A percentile compares a stretch with the other conserved stretches of the same genome.
phyloP scores from a whole-genome alignment of 139 green algal genomes.

The Gonium pectorale region DNA sequence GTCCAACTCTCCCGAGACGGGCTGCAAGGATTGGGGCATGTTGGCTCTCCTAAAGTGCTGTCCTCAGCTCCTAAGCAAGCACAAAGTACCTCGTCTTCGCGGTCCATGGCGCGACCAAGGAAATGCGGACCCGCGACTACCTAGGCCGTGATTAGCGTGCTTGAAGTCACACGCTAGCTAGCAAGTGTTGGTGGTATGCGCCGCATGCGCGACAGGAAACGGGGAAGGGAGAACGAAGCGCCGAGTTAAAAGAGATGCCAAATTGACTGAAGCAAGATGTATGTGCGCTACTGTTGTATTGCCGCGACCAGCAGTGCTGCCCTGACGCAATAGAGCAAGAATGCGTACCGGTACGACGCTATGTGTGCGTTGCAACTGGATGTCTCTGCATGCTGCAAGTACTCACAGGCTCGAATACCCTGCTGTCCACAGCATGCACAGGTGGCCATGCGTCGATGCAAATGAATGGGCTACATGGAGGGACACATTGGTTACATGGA shows the following conservation, averaged over 20 bases:
- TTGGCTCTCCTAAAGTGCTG: neutral
- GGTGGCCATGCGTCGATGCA: too few species aligned
- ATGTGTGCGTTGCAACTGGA: too few species aligned
- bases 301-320: neutral
- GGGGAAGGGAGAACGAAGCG: too few species aligned
- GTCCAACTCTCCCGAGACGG: slow-evolving; percentile 17
- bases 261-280: neutral
- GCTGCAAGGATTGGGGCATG: neutral
- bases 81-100: slow-evolving; percentile 11
- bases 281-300: neutral
- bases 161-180: neutral
- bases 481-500: too few species aligned
- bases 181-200: too few species aligned
- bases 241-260: neutral
- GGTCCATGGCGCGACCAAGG: slow-evolving; percentile 23
- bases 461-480: too few species aligned
- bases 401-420: too few species aligned
- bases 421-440: too few species aligned
- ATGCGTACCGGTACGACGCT: too few species aligned
- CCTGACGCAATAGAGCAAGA: too few species aligned
- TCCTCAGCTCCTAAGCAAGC: neutral
- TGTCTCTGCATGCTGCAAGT: too few species aligned
- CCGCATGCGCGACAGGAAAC: too few species aligned
- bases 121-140: neutral
- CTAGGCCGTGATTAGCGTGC: neutral